These are phyloP conservation scores for Viola odorata DNA, from an alignment of 345 rosid species.

Conservation along the genomic window DNA sequence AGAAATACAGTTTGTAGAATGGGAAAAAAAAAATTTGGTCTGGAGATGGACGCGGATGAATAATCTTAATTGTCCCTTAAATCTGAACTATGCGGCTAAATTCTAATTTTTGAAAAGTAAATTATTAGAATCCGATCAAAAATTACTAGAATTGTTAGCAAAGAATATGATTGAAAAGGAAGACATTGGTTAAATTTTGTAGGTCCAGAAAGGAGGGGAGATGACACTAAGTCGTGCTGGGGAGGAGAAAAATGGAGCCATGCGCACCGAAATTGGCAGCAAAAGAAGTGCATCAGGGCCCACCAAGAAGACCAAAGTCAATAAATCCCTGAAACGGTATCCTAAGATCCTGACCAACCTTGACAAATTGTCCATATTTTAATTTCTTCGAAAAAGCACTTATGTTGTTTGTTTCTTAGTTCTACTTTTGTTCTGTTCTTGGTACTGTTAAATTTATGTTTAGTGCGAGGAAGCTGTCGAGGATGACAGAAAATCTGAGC, in stretches of 20 bases:
- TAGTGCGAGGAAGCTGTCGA: slow-evolving; percentile 67
- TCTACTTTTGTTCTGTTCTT: slow-evolving; percentile 1
- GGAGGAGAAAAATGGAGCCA: slow-evolving; percentile 36
- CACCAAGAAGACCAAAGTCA: slow-evolving; percentile 49
- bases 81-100: too few relatives aligned
- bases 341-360: slow-evolving; percentile 6
- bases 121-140: too few relatives aligned
- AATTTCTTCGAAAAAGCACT: too few relatives aligned
- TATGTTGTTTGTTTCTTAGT: too few relatives aligned
- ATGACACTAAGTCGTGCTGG: slow-evolving; percentile 51
- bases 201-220: slow-evolving; percentile 82
- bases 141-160: neutral
- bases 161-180: neutral
- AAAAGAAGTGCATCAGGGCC: slow-evolving; percentile 23
- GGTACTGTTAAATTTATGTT: neutral
- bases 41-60: too few relatives aligned
- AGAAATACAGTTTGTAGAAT: too few relatives aligned
- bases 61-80: too few relatives aligned
- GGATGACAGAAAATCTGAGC: slow-evolving; percentile 77
- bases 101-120: too few relatives aligned
- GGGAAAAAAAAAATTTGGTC: too few relatives aligned
- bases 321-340: slow-evolving; percentile 77
- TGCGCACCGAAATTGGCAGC: slow-evolving; percentile 26
- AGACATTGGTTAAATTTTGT: neutral
- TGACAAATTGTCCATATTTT: too few relatives aligned